Conservation (phyloP, 2,329 filamentous ascomycete genomes). For the Aphanocladium album region DNA sequence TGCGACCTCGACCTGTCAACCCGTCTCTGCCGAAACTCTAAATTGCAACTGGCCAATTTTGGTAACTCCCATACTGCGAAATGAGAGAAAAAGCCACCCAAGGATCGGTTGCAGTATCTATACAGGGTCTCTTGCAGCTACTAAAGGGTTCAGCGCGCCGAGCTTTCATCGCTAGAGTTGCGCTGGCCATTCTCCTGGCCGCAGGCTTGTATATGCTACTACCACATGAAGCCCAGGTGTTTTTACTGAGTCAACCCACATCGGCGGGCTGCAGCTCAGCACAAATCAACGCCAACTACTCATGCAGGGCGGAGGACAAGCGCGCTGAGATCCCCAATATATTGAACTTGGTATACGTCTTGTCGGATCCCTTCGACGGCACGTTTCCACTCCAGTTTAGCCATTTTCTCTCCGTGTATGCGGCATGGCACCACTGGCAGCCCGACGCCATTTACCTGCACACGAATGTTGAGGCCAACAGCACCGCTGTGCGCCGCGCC, state of each 20-base stretch:
- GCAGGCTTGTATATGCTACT: background rate
- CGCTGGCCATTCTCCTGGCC: background rate
- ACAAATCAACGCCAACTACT: background rate
- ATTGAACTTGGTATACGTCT: conserved; percentile 21
- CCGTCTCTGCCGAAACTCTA: background rate
- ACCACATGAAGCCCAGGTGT: background rate
- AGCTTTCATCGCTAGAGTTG: background rate
- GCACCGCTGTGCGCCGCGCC: conserved; percentile 29
- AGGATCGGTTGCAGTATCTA: background rate
- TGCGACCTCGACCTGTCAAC: background rate
- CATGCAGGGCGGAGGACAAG: background rate
- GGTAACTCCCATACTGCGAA: background rate
- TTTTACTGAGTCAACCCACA: background rate
- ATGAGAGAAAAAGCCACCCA: background rate
- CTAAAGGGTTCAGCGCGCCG: background rate
- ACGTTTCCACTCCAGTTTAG: conserved; percentile 21
- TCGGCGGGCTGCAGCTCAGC: background rate
- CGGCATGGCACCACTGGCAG: conserved; percentile 17
- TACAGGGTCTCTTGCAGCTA: background rate
- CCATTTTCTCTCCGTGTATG: conserved; percentile 23
- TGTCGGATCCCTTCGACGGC: conserved; percentile 14
- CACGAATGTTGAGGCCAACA: conserved; percentile 20
- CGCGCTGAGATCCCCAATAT: conserved; percentile 20
- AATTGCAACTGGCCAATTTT: background rate
- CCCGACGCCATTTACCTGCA: conserved; percentile 23